Conservation (phyloP, 2,329 filamentous ascomycete genomes). For the Hypomyces perniciosus region DNA sequence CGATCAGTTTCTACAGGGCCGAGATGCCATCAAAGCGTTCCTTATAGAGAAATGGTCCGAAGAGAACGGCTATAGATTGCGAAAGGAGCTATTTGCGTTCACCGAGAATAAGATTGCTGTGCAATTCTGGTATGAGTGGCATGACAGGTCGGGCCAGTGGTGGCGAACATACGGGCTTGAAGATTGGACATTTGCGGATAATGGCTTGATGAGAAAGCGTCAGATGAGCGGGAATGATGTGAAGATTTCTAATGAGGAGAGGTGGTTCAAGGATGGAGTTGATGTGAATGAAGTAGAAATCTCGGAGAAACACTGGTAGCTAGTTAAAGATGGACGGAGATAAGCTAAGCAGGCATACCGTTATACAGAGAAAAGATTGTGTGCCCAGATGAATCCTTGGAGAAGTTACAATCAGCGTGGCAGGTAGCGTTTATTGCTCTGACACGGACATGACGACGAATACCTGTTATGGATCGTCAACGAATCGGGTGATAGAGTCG, state of each 20-base stretch:
- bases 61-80: conserved; percentile 65
- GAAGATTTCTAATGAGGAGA: conserved; percentile 52
- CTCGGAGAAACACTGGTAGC: conserved; percentile 62
- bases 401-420: too few species aligned
- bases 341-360: too few species aligned
- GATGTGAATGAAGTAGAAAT: conserved; percentile 64
- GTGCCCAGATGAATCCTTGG: too few species aligned
- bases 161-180: conserved; percentile 82
- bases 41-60: conserved; percentile 67
- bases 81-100: conserved; percentile 81
- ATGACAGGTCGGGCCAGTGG: conserved; percentile 66
- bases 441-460: too few species aligned
- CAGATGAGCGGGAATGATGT: conserved; percentile 74
- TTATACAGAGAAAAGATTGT: too few species aligned
- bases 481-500: too few species aligned
- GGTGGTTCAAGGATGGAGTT: conserved; percentile 65
- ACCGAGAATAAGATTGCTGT: conserved; percentile 71
- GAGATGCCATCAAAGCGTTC: conserved; percentile 61
- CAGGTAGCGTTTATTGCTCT: too few species aligned
- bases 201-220: conserved; percentile 66
- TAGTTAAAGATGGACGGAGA: too few species aligned
- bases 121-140: conserved; percentile 86
- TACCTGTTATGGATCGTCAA: too few species aligned
- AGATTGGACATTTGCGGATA: conserved; percentile 68
- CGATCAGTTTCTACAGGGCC: conserved; percentile 61